Conservation (phyloP, 208 protist species). For the Acanthamoeba culbertsoni region DNA sequence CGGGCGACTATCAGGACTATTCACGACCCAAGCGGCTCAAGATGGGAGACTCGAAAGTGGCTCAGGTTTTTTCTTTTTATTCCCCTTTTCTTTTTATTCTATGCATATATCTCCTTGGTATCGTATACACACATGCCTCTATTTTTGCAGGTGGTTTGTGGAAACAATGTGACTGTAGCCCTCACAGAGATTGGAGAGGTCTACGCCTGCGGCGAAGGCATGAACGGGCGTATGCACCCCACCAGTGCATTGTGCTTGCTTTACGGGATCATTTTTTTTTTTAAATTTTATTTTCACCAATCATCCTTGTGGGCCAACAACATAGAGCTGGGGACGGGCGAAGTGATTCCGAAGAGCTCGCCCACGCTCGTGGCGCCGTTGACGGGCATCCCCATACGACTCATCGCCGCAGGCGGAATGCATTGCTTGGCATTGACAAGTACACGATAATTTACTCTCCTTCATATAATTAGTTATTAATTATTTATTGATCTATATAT, state of each 20-base stretch:
- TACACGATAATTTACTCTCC: neutral
- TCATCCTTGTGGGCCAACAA: neutral
- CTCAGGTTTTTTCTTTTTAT: neutral
- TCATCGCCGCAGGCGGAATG: neutral
- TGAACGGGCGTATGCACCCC: neutral
- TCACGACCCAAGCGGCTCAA: neutral
- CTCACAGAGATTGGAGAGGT: neutral
- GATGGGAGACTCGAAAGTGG: neutral
- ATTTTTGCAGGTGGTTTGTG: neutral
- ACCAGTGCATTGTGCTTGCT: no score
- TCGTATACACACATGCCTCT: neutral
- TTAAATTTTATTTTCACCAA: neutral
- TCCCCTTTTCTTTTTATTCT: no score
- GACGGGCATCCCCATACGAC: neutral
- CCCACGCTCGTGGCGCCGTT: neutral
- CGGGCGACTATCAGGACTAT: constrained; percentile 8
- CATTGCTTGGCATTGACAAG: neutral
- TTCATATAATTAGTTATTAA: neutral
- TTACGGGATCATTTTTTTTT: neutral
- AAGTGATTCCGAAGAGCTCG: neutral
- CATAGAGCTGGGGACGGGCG: constrained; percentile 30
- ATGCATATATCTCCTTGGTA: no score
- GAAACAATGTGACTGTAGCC: neutral
- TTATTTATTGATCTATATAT: neutral
- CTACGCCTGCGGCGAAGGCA: constrained; percentile 10